Conservation (phyloP, 2,329 filamentous ascomycete genomes). For the Neoscytalidium dimidiatum region DNA sequence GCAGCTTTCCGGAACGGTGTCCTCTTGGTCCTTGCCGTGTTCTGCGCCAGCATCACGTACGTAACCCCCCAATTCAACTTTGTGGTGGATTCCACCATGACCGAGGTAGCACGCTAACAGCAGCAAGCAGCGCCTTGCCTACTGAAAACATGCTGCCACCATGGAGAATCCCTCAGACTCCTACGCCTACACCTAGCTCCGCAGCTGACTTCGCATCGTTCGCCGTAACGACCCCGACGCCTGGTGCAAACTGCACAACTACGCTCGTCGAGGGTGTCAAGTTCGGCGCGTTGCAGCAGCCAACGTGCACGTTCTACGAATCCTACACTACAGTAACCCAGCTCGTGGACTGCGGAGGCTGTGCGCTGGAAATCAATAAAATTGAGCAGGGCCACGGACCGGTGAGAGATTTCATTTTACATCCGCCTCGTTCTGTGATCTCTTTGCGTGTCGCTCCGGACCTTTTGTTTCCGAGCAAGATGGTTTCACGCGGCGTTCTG, state of each 20-base stretch:
- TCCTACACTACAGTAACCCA: conserved; percentile 28
- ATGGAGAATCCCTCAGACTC: background rate
- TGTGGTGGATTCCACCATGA: background rate
- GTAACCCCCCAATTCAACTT: background rate
- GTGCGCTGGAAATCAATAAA: conserved; percentile 26
- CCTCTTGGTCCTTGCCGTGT: background rate
- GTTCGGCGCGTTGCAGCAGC: conserved; percentile 23
- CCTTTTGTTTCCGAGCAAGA: background rate
- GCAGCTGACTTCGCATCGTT: background rate
- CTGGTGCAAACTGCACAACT: background rate
- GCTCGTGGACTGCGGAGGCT: conserved; percentile 33
- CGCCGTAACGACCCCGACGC: background rate
- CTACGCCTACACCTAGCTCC: background rate
- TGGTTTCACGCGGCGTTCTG: background rate
- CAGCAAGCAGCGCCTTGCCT: background rate
- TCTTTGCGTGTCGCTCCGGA: background rate
- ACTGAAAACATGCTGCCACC: background rate
- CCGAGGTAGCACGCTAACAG: background rate
- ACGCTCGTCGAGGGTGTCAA: background rate
- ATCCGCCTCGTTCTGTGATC: background rate
- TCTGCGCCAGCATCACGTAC: background rate
- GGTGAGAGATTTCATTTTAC: conserved; percentile 21
- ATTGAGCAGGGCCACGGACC: conserved; percentile 27
- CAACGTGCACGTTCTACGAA: conserved; percentile 29
- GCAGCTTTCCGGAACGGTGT: background rate